Evolutionary conservation across 306 rosid species (phyloP).

Genomic region (Psophocarpus tetragonolobus): DNA sequence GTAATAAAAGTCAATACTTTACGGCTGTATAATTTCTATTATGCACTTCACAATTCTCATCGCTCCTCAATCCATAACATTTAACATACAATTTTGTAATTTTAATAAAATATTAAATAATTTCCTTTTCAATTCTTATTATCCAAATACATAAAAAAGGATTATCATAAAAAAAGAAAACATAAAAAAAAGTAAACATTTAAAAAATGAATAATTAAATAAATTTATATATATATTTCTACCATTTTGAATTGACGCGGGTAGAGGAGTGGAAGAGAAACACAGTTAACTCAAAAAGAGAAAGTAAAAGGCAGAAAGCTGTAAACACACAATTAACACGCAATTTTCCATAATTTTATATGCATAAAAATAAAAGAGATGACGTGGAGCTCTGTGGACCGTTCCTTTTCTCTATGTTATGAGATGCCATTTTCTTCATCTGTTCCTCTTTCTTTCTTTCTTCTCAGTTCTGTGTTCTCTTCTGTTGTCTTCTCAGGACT

Average conservation of each 20-base stretch:
- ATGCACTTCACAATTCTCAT: too few relatives aligned
- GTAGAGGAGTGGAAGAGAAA: not conserved
- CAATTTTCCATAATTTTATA: not conserved
- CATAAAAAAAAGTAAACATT: too few relatives aligned
- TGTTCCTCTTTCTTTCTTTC: slow-evolving; percentile 7
- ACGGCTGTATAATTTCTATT: not conserved
- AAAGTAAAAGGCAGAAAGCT: not conserved
- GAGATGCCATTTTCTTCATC: slow-evolving; percentile 41
- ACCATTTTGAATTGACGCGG: slow-evolving; percentile 28
- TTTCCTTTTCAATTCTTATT: not conserved
- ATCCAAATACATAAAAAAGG: not conserved
- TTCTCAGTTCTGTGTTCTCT: not conserved
- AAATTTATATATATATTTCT: too few relatives aligned
- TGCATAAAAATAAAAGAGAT: not conserved
- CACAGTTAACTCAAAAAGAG: not conserved
- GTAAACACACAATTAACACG: not conserved
- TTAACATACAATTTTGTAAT: not conserved
- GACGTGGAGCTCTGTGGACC: slow-evolving; percentile 66
- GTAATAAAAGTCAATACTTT: not conserved
- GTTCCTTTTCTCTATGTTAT: slow-evolving; percentile 47
- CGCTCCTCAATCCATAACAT: not conserved
- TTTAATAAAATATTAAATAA: not conserved
- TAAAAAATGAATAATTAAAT: too few relatives aligned
- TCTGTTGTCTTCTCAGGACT: slow-evolving; percentile 10
- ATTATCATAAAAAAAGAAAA: too few relatives aligned